Percentiles rank a stretch among this genome's conserved stretches.
phyloP scores from a whole-genome alignment of 441 rosid species.

The Adansonia grandidieri region DNA sequence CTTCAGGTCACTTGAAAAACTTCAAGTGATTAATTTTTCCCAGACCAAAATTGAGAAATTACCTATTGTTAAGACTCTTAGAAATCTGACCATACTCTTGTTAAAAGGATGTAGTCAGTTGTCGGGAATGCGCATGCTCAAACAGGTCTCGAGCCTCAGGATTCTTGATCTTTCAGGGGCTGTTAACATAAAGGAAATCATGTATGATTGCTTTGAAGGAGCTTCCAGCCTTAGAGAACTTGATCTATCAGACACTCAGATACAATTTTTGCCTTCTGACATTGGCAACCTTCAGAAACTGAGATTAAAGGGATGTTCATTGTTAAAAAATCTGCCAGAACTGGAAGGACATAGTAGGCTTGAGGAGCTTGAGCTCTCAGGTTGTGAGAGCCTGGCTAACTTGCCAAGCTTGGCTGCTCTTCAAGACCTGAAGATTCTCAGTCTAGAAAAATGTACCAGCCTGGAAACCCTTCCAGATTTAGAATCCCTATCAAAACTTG shows the following conservation, averaged over 20 bases:
- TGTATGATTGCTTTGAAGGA: slow-evolving; percentile 38
- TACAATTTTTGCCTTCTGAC: slow-evolving; percentile 34
- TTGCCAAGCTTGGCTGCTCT: slow-evolving; percentile 28
- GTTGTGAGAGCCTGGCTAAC: slow-evolving; percentile 25
- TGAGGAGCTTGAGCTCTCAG: slow-evolving; percentile 42
- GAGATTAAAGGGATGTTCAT: slow-evolving; percentile 15
- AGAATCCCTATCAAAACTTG: slow-evolving; percentile 24
- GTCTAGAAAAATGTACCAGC: slow-evolving; percentile 32
- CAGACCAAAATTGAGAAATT: slow-evolving; percentile 37
- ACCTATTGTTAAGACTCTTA: slow-evolving; percentile 39
- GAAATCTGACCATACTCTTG: slow-evolving; percentile 37
- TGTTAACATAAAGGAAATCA: slow-evolving; percentile 30
- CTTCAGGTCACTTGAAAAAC: slow-evolving; percentile 33
- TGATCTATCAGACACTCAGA: slow-evolving; percentile 45
- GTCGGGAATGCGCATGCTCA: slow-evolving; percentile 40
- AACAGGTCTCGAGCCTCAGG: slow-evolving; percentile 45
- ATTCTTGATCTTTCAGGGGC: slow-evolving; percentile 57
- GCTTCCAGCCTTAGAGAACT: slow-evolving; percentile 41
- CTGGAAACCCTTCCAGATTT: slow-evolving; percentile 32
- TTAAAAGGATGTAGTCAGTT: slow-evolving; percentile 42
- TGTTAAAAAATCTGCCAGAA: slow-evolving; percentile 7
- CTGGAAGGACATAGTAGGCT: slow-evolving; percentile 22
- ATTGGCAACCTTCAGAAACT: slow-evolving; percentile 16
- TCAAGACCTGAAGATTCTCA: slow-evolving; percentile 24
- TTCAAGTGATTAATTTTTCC: slow-evolving; percentile 53